Percentiles rank a stretch among this genome's conserved stretches.
phyloP scores from a whole-genome alignment of 2,329 filamentous ascomycete genomes.

The Fusarium luffae region DNA sequence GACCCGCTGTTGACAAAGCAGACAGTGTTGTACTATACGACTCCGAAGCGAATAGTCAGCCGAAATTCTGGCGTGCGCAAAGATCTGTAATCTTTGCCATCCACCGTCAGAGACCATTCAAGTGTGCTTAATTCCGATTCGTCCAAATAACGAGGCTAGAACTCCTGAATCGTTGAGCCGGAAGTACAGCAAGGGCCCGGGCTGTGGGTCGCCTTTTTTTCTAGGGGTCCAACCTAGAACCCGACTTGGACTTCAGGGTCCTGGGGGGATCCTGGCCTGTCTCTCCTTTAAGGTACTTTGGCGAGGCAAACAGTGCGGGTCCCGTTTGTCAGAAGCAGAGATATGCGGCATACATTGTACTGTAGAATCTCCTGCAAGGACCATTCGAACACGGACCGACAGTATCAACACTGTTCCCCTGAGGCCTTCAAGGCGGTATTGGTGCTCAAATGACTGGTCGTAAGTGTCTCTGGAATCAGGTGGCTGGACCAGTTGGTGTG shows the following conservation, averaged over 20 bases:
- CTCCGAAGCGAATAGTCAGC: not conserved
- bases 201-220: constrained; percentile 21
- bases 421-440: constrained; percentile 28
- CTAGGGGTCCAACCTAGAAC: constrained; percentile 34
- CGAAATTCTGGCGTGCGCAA: constrained; percentile 18
- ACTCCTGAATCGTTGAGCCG: constrained; percentile 35
- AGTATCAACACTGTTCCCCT: constrained; percentile 20
- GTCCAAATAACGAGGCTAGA: constrained; percentile 15
- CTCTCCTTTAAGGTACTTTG: constrained; percentile 32
- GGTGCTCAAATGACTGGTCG: constrained; percentile 29
- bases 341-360: not conserved
- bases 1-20: constrained; percentile 17
- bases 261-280: constrained; percentile 2
- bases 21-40: constrained; percentile 7
- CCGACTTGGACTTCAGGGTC: not conserved
- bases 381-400: constrained; percentile 11
- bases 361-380: constrained; percentile 10
- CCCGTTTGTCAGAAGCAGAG: constrained; percentile 12
- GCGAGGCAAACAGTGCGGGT: constrained; percentile 39
- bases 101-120: constrained; percentile 2
- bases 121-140: constrained; percentile 32
- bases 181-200: not conserved
- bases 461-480: not conserved
- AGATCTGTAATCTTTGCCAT: constrained; percentile 30
- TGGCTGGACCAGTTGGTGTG: constrained; percentile 1